Evolutionary conservation across 305 asterid species (phyloP).

Genomic region (Fraxinus albicans): DNA sequence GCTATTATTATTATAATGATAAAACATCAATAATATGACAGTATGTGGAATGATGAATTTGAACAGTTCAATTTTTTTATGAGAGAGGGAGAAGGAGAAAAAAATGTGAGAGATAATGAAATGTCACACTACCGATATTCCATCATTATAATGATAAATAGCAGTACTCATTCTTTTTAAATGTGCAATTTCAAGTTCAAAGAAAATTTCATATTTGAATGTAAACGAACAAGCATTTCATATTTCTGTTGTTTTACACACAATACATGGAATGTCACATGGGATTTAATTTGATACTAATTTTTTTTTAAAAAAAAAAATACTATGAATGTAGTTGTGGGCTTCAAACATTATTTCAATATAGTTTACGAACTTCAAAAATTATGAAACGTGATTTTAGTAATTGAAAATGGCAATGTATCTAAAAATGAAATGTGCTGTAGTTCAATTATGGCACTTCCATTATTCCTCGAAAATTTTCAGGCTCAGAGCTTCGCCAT

Average conservation of each 20-base stretch:
- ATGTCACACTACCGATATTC: too few species aligned
- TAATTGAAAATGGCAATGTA: background rate
- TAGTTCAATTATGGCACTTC: background rate
- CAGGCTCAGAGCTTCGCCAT: background rate
- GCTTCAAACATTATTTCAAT: background rate
- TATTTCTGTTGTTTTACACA: background rate
- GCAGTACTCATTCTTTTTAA: too few species aligned
- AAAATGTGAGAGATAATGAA: too few species aligned
- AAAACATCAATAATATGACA: too few species aligned
- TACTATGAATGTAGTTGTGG: background rate
- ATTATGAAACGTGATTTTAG: background rate
- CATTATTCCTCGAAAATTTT: background rate
- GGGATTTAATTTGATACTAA: background rate
- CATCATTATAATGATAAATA: too few species aligned
- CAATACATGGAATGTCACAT: background rate
- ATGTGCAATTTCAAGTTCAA: background rate
- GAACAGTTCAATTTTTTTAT: too few species aligned
- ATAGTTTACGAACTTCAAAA: background rate
- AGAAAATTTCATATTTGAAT: background rate
- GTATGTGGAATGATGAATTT: too few species aligned
- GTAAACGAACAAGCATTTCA: background rate
- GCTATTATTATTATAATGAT: too few species aligned
- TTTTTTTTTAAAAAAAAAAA: too few species aligned
- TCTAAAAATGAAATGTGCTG: background rate
- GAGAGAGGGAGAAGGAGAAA: too few species aligned